Conservation (phyloP, 768 basidiomycete species). For the Boletus rubroflammeus region DNA sequence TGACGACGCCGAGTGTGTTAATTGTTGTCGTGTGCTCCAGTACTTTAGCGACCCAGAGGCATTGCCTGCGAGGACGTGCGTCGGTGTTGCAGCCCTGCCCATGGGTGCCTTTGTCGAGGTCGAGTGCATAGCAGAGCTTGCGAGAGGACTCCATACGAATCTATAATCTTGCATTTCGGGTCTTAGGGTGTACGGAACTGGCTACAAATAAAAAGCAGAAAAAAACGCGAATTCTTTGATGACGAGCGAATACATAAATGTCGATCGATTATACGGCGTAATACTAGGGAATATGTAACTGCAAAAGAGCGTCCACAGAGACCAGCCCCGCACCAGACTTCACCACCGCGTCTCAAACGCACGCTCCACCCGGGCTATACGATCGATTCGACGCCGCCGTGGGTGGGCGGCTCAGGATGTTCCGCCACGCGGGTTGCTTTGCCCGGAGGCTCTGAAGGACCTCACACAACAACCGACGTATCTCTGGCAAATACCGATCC, state of each 20-base stretch:
- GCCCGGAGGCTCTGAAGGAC: constrained; percentile 40
- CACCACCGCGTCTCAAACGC: constrained; percentile 4
- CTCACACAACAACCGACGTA: constrained; percentile 35
- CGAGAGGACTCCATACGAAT: neutral
- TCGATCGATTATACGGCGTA: neutral
- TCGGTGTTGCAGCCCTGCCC: constrained; percentile 53
- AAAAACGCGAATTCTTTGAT: neutral
- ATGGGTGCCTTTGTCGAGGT: constrained; percentile 56
- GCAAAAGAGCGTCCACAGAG: neutral
- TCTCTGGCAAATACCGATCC: constrained; percentile 36
- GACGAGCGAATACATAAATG: neutral
- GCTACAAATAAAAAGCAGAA: neutral
- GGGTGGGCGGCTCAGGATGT: constrained; percentile 12
- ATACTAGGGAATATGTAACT: neutral
- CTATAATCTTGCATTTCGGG: neutral
- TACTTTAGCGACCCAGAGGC: constrained; percentile 41
- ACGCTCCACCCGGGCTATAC: neutral
- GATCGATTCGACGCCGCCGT: constrained; percentile 1
- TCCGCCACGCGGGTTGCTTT: constrained; percentile 40
- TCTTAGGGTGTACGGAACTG: too few relatives aligned
- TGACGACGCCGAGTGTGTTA: neutral
- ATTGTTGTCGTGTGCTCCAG: constrained; percentile 27
- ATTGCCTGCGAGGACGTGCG: constrained; percentile 55
- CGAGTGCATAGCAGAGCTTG: constrained; percentile 51
- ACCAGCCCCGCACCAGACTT: constrained; percentile 1